These are phyloP conservation scores for Venturia effusa DNA, from an alignment of 2,329 filamentous ascomycete species.

Conservation along the genomic window DNA sequence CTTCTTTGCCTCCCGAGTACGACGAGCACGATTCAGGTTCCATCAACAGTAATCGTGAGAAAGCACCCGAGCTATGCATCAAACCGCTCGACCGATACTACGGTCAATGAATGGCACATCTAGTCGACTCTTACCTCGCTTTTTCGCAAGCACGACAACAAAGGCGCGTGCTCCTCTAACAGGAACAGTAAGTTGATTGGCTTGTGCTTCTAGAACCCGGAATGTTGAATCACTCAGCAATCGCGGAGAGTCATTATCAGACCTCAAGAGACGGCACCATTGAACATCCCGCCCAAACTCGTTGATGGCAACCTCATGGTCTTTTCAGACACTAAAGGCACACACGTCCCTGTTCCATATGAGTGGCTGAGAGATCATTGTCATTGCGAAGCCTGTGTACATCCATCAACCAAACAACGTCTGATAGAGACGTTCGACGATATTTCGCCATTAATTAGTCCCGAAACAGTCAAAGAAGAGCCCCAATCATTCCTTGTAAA, in stretches of 20 bases:
- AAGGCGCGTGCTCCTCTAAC: not conserved
- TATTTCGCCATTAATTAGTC: not conserved
- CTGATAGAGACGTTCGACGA: constrained; percentile 56
- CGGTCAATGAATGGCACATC: not conserved
- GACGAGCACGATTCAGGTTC: not conserved
- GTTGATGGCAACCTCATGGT: not conserved
- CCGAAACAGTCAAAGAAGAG: constrained; percentile 9
- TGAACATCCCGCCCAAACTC: not conserved
- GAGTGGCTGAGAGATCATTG: constrained; percentile 53
- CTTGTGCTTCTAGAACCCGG: not conserved
- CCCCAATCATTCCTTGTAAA: constrained; percentile 15
- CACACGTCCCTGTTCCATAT: not conserved
- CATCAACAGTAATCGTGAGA: not conserved
- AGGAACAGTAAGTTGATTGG: not conserved
- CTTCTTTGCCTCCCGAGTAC: not conserved
- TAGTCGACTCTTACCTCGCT: not conserved
- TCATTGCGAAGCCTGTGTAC: constrained; percentile 54
- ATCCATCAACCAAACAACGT: constrained; percentile 59
- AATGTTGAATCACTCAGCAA: not conserved
- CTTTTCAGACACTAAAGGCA: not conserved
- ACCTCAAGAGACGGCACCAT: not conserved
- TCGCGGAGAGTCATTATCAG: not conserved
- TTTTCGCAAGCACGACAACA: not conserved
- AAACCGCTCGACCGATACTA: not conserved
- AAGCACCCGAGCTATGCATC: not conserved